These are phyloP conservation scores for Neoboletus brunneissimus DNA, from an alignment of 768 basidiomycete genomes.

Conservation along the genomic window DNA sequence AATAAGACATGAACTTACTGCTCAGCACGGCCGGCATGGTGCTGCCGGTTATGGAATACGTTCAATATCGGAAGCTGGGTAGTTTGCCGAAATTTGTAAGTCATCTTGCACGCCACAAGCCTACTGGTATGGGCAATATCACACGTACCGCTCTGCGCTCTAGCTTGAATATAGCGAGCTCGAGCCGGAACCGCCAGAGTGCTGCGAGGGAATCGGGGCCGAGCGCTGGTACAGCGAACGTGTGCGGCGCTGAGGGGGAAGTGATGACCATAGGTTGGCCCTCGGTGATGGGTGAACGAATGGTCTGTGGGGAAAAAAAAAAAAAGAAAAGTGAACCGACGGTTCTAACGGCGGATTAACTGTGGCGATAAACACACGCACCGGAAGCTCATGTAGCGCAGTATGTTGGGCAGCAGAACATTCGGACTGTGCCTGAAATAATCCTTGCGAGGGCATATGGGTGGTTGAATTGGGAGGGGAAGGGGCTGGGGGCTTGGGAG, in stretches of 20 bases:
- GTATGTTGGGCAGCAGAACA: not conserved
- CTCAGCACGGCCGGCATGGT: not conserved
- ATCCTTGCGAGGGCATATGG: constrained; percentile 6
- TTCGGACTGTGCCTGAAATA: not conserved
- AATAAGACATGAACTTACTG: constrained; percentile 3
- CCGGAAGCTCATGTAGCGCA: not conserved
- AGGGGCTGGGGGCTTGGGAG: not conserved
- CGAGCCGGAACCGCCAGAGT: constrained; percentile 19
- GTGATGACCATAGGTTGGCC: not conserved
- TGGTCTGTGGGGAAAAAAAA: not conserved
- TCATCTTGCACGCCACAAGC: not conserved
- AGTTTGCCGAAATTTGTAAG: not conserved
- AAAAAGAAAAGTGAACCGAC: not conserved
- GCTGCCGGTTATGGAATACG: constrained; percentile 10
- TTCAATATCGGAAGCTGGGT: constrained; percentile 25
- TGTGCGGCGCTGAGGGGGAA: not conserved
- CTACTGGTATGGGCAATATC: not conserved
- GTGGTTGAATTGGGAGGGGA: not conserved
- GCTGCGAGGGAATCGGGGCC: constrained; percentile 12
- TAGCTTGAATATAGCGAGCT: constrained; percentile 18
- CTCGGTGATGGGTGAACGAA: not conserved
- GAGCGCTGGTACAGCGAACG: not conserved
- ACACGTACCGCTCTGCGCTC: constrained; percentile 25
- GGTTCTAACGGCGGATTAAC: not conserved
- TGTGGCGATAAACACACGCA: not conserved